Base-by-base conservation (phyloP, 306 rosid species). In the Albizia julibrissin region DNA sequence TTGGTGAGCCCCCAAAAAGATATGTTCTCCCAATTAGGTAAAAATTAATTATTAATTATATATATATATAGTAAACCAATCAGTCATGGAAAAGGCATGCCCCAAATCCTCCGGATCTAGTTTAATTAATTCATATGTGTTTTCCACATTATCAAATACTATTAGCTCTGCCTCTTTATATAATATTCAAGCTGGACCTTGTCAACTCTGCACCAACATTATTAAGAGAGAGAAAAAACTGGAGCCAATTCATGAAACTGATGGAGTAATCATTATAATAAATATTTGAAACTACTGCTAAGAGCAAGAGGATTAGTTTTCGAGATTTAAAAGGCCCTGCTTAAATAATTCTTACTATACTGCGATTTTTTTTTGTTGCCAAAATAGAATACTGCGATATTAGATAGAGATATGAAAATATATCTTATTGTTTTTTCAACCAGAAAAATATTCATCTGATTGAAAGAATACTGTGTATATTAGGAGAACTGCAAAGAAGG, bases 21-120 rank as follows among this genome's bases (percentile, higher is more conserved):
- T 19, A 16, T 31, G 56, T 80, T 69, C 72, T 56, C 76, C 69
- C 42, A 15, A 77, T 64, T 29, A 29, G 76, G 81, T 3, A 72
- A 75, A 27, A 12, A 47, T 47, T 12, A 12, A 47, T 47, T 44
- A 42, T 15, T 52, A 52, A 5, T 19, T 34, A 75, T 58, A n/a
- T 69, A 75, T 58, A n/a, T 69, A 74, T 52, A 62, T 39, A 24
- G 75, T 8, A 69, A 81, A 69, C 15, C 65, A 22, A 66, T 61
- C 66, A 49, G 54, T 62, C 66, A 71, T 73, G n/a, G 47, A 77
- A 66, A 71, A 81, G 49, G 64, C 61, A 21, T 26, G 83, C 49
- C 83, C 83, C 73, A 33, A 37, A 74, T 54, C 67, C 52, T n/a
- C 46, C 31, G 85, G 78, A 9, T 68, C 75, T 5, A 52, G 47